These are phyloP conservation scores for Alternaria arbusti DNA, from an alignment of 2,329 filamentous ascomycete genomes.

Conservation along the genomic window DNA sequence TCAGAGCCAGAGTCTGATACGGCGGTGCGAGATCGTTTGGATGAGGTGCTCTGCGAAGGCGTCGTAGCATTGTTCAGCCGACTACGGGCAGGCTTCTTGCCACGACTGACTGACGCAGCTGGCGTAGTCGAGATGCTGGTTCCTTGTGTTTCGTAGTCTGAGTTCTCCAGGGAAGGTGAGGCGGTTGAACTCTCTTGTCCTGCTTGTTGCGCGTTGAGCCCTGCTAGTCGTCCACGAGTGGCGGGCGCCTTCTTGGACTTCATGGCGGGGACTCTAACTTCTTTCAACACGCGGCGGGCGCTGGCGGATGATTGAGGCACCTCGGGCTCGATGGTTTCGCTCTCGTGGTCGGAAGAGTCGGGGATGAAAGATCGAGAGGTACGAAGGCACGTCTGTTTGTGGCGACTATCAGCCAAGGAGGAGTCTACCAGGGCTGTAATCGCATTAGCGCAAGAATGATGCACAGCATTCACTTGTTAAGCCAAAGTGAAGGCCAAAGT, in stretches of 20 bases:
- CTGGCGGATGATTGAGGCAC: constrained; percentile 7
- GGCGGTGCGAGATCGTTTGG: constrained; percentile 31
- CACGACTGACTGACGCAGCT: constrained; percentile 46
- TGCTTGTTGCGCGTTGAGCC: constrained; percentile 12
- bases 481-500: neutral
- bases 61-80: constrained; percentile 24
- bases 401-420: constrained; percentile 12
- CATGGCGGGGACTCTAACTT: constrained; percentile 40
- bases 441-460: constrained; percentile 1
- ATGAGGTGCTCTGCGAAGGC: constrained; percentile 18
- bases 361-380: constrained; percentile 35
- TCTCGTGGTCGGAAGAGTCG: constrained; percentile 43
- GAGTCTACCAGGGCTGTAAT: constrained; percentile 10
- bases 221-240: constrained; percentile 15
- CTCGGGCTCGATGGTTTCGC: constrained; percentile 21
- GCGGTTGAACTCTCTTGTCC: constrained; percentile 35
- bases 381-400: constrained; percentile 26
- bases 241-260: constrained; percentile 18
- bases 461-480: neutral
- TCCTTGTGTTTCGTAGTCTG: constrained; percentile 66
- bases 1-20: constrained; percentile 39
- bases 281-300: constrained; percentile 38
- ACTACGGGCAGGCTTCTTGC: constrained; percentile 31
- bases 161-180: constrained; percentile 46
- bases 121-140: constrained; percentile 66